These are phyloP conservation scores for Neophaeococcomyces mojaviensis DNA, from an alignment of 2,329 filamentous ascomycete genomes.

Conservation along the genomic window DNA sequence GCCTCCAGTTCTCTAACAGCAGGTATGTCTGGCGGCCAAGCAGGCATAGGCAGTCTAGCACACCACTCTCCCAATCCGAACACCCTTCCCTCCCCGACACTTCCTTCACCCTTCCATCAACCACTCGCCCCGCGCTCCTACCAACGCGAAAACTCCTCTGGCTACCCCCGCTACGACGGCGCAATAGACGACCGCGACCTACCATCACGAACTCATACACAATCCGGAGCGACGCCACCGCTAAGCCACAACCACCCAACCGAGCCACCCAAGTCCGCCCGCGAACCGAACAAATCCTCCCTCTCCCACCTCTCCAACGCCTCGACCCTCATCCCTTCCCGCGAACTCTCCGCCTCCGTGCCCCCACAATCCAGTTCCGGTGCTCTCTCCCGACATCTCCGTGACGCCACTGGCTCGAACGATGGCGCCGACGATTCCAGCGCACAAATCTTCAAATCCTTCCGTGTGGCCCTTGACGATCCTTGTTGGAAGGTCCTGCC, in stretches of 20 bases:
- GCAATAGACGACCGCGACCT: constrained; percentile 26
- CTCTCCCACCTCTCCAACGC: constrained; percentile 18
- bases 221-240: background rate
- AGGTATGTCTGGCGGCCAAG: constrained; percentile 55
- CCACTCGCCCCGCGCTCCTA: constrained; percentile 40
- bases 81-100: constrained; percentile 38
- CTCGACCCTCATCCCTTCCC: constrained; percentile 18
- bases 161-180: constrained; percentile 31
- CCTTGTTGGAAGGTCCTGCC: constrained; percentile 96
- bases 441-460: constrained; percentile 98
- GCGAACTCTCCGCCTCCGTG: constrained; percentile 20
- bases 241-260: background rate
- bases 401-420: background rate
- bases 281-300: constrained; percentile 18
- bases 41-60: constrained; percentile 43
- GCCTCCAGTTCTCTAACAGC: constrained; percentile 64
- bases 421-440: constrained; percentile 29
- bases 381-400: background rate
- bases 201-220: background rate
- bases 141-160: constrained; percentile 26
- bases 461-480: constrained; percentile 95
- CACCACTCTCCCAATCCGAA: constrained; percentile 37
- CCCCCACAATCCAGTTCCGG: constrained; percentile 16
- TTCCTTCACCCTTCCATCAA: constrained; percentile 27
- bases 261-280: constrained; percentile 18